Evolutionary conservation across 2,329 filamentous ascomycete genomes (phyloP), one percentile per base, ranked within the genome.

Genomic region (Calonectria hongkongensis): DNA sequence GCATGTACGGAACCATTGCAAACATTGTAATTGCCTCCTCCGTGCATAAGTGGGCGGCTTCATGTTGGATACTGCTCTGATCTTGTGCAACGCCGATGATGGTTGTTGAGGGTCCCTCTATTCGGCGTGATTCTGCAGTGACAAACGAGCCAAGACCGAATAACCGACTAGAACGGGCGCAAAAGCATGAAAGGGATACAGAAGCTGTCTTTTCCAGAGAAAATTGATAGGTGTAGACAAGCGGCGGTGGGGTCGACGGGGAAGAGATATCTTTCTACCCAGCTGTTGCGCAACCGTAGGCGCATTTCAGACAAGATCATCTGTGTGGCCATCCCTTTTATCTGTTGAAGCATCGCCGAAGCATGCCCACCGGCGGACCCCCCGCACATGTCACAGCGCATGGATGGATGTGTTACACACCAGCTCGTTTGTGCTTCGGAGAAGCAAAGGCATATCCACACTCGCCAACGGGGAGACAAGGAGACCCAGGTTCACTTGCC

Each of bases 401-500:
- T 56, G 66, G 67, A 28, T 36, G 15, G 68, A 36, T 36, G 45
- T 73, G 78, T 77, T 68, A 70, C 58, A 80, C 75, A 70, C 33
- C 68, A 68, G 77, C 56, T 76, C 65, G 56, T 76, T 69, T 71
- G 67, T 75, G 54, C 76, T 70, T 45, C 41, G 72, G 64, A 75
- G 27, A 43, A 43, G 58, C 58, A 63, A 41, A 68, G 47, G 18
- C 51, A 65, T 69, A 68, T 68, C 66, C 71, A 62, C 67, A 70
- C 71, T 79, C 76, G 75, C 74, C 72, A 80, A 79, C 47, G 68
- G 67, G 51, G 47, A 51, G 68, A 68, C 78, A 71, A 77, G 64
- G 60, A 78, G 71, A 71, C 64, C 8, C 51, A 68, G 65, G 51
- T 27, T 41, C 71, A 36, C 43, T 70, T 54, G 64, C 68, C 73